phyloP scores from a whole-genome alignment of 176 grass and related monocot species.

The Puya raimondii region DNA sequence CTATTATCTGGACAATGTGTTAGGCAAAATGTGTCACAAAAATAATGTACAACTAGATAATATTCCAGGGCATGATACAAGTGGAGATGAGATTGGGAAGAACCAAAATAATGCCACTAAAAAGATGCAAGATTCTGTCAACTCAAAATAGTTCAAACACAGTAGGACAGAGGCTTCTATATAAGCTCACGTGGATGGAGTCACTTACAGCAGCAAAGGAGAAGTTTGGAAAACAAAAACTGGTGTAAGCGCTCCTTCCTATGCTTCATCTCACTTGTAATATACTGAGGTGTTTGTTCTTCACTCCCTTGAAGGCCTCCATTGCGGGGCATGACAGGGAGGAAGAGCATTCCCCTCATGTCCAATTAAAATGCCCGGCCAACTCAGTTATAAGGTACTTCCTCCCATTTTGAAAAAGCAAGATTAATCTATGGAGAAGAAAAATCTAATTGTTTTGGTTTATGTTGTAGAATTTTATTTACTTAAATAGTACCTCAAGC shows the following conservation, averaged over 20 bases:
- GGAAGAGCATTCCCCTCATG: neutral
- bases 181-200: neutral
- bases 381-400: too few relatives aligned
- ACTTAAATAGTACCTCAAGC: too few relatives aligned
- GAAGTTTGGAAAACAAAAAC: neutral
- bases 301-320: conserved; percentile 3
- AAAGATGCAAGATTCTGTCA: neutral
- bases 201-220: neutral
- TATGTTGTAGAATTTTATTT: too few relatives aligned
- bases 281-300: conserved; percentile 5
- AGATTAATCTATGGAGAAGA: too few relatives aligned
- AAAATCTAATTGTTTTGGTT: too few relatives aligned
- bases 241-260: neutral
- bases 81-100: neutral
- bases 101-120: neutral
- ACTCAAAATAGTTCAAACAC: neutral
- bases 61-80: neutral
- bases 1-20: neutral
- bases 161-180: neutral
- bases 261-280: neutral
- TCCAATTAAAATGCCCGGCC: neutral
- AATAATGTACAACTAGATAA: neutral
- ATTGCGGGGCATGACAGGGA: neutral
- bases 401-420: too few relatives aligned
- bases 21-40: neutral